phyloP scores from a whole-genome alignment of 176 grass and related monocot genomes.

The Dendrocalamus sinicus region DNA sequence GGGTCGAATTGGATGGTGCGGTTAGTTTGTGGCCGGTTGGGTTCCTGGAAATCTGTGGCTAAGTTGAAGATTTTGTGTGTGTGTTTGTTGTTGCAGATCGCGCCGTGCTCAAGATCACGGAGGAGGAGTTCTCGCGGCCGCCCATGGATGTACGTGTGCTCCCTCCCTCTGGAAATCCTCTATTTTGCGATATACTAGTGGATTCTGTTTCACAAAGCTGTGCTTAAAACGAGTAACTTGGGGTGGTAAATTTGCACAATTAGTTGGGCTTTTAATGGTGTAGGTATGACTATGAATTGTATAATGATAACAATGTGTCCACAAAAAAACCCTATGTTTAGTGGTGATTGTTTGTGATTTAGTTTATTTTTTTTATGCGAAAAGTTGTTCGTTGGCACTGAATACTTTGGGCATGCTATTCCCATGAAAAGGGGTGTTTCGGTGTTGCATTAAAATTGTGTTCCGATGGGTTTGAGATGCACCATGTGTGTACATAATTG shows the following conservation, averaged over 20 bases:
- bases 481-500: background rate
- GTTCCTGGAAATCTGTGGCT: background rate
- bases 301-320: background rate
- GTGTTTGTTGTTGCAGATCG: constrained; percentile 61
- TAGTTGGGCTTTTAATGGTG: background rate
- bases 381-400: background rate
- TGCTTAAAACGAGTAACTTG: background rate
- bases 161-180: background rate
- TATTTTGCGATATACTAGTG: background rate
- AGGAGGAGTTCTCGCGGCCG: constrained; percentile 77
- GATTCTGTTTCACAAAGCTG: background rate
- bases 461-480: background rate
- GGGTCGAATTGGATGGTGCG: background rate
- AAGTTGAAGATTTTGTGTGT: constrained; percentile 25
- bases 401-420: background rate
- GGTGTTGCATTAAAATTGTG: background rate
- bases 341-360: background rate
- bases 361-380: background rate
- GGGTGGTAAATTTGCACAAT: background rate
- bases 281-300: background rate
- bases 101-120: constrained; percentile 84
- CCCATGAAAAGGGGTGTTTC: background rate
- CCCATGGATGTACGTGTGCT: constrained; percentile 62
- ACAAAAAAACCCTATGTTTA: background rate
- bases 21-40: background rate